Conservation (phyloP, 805 yeast species). For the Blastobotrys terrestris region DNA sequence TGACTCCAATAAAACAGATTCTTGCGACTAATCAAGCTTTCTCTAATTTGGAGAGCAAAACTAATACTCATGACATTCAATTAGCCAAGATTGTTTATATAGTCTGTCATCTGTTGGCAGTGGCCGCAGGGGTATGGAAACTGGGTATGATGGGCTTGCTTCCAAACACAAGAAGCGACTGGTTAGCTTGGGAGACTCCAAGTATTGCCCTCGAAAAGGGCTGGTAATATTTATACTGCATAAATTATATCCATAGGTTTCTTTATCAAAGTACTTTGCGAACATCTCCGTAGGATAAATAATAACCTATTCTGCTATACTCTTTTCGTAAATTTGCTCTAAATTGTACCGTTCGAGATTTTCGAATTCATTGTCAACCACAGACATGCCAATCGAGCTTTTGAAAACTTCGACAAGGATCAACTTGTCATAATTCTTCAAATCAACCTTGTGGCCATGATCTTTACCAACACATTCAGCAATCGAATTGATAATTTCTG, state of each 20-base stretch:
- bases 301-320: constrained; percentile 7
- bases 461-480: constrained; percentile 68
- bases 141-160: constrained; percentile 82
- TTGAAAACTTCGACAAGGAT: constrained; percentile 85
- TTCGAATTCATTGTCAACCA: constrained; percentile 56
- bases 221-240: background rate
- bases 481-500: constrained; percentile 63
- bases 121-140: constrained; percentile 80
- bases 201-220: background rate
- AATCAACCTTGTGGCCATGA: constrained; percentile 69
- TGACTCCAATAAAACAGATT: constrained; percentile 68
- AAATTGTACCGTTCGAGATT: constrained; percentile 65
- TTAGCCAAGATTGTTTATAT: constrained; percentile 45
- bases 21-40: constrained; percentile 53
- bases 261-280: background rate
- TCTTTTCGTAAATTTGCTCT: constrained; percentile 51
- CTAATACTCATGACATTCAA: constrained; percentile 24
- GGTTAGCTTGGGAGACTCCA: constrained; percentile 76
- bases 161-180: constrained; percentile 82
- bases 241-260: background rate
- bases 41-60: constrained; percentile 26
- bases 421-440: constrained; percentile 71
- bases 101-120: constrained; percentile 43
- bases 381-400: constrained; percentile 81
- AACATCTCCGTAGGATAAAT: too few relatives aligned